Percentiles rank a stretch among this genome's conserved stretches.
Evolutionary conservation across 2,329 filamentous ascomycete genomes (phyloP).

Genomic region (Cordyceps farinosa): DNA sequence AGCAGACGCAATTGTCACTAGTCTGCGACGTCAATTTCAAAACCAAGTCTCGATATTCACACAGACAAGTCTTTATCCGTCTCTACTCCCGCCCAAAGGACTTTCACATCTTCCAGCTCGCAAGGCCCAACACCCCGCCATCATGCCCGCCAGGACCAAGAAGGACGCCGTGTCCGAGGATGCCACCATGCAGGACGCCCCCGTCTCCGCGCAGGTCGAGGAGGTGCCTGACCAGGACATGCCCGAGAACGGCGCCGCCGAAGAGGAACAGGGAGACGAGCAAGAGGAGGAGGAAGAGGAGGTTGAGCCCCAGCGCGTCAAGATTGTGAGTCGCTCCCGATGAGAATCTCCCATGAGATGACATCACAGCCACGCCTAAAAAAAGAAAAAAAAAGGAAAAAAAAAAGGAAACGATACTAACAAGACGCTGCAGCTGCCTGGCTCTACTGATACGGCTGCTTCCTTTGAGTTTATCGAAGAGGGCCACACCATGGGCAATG

Average conservation of each 20-base stretch:
- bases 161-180: conserved; percentile 33
- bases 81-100: too few relatives aligned
- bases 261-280: conserved; percentile 34
- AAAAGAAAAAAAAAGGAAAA: background rate
- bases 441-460: conserved; percentile 80
- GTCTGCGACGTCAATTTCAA: background rate
- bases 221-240: conserved; percentile 34
- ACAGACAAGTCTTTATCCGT: background rate
- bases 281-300: conserved; percentile 42
- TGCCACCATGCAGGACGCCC: conserved; percentile 44
- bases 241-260: conserved; percentile 24
- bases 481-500: conserved; percentile 93
- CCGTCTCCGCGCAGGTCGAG: conserved; percentile 36
- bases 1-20: background rate
- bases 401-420: conserved; percentile 8
- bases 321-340: conserved; percentile 48
- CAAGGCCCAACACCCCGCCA: conserved; percentile 5
- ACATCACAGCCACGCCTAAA: too few relatives aligned
- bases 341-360: background rate
- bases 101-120: too few relatives aligned
- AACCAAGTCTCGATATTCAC: background rate
- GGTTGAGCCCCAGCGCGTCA: conserved; percentile 53
- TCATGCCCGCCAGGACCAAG: conserved; percentile 41
- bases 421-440: conserved; percentile 64
- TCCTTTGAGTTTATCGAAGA: conserved; percentile 94